Percentiles rank a stretch among this genome's conserved stretches.
Evolutionary conservation across 2,329 filamentous ascomycete species (phyloP).

Genomic region (Penicillium sp.): DNA sequence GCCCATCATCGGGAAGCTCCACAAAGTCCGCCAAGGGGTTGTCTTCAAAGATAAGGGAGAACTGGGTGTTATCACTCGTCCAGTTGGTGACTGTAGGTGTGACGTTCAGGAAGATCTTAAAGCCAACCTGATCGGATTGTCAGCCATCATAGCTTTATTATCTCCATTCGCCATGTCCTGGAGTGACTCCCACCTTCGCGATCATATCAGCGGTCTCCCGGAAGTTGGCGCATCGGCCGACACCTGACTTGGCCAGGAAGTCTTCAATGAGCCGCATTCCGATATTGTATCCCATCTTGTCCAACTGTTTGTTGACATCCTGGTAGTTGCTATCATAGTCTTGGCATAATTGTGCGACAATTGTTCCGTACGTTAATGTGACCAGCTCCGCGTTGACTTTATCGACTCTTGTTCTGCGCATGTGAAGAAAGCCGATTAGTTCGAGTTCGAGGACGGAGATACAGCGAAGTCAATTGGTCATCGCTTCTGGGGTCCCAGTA

Average conservation of each 20-base stretch:
- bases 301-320: conserved; percentile 95
- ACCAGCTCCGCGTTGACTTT: conserved; percentile 98
- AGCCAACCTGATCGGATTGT: conserved; percentile 68
- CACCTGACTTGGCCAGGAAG: conserved; percentile 92
- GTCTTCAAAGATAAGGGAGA: conserved; percentile 94
- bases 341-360: conserved; percentile 93
- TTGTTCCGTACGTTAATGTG: conserved; percentile 94
- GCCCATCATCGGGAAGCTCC: conserved; percentile 90
- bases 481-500: neutral
- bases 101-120: conserved; percentile 98
- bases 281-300: conserved; percentile 99
- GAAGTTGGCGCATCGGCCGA: conserved; percentile 86
- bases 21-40: conserved; percentile 97
- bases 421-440: conserved; percentile 17
- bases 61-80: conserved; percentile 94
- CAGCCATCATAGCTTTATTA: neutral
- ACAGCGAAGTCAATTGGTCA: neutral
- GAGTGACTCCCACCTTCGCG: conserved; percentile 64
- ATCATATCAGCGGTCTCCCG: conserved; percentile 97
- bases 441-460: neutral
- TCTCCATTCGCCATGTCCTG: neutral
- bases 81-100: conserved; percentile 92
- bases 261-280: conserved; percentile 94
- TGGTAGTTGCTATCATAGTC: conserved; percentile 93
- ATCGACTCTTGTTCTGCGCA: conserved; percentile 79